Evolutionary conservation across 2,329 filamentous ascomycete genomes (phyloP), one percentile per base, ranked within the genome.

Genomic region (Colletotrichum sp.): DNA sequence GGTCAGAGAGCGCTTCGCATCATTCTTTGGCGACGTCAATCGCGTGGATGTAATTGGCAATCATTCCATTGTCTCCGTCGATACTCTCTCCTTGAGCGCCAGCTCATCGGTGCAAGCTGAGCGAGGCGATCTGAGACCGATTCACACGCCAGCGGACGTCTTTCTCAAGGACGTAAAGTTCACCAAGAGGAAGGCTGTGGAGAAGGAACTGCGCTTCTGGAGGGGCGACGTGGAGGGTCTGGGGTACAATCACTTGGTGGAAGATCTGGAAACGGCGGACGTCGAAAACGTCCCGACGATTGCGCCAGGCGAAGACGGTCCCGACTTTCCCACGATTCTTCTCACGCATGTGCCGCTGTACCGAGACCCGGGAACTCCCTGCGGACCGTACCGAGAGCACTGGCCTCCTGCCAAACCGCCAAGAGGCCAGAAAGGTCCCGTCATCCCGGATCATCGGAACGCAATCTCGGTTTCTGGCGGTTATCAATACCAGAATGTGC

Each of bases 401-500:
- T 96, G 93, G 87, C 95, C 95, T 3, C 95, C 94, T 0, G 88
- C 92, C 0, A 90, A 89, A 72, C 91, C 90, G 2, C 88, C 91
- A 2, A 89, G 91, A 70, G 92, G 92, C 8, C 89, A 94, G 79
- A 86, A 83, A 1, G 84, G 80, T 0, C 88, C 90, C 0, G 86
- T 91, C 2, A 83, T 84, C 71, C 92, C 86, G 4, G 95, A 98
- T 80, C 88, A 94, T 63, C 90, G 92, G 72, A 98, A 97, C 78
- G 93, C 96, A 28, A 94, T 99, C 75, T 90, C 90, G 4, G 92
- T 99, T 18, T 87, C 91, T 12, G 89, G 88, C 18, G 97, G 97
- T 16, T 98, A 98, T 82, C 97, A 99, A 83, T 99, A 99, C 82
- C 96, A 99, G 83, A 99, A 98, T 80, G 96, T 98, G 4, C 91